These are phyloP conservation scores for Chenopodium quinoa DNA, from an alignment of 148 eudicot genomes.

Conservation along the genomic window DNA sequence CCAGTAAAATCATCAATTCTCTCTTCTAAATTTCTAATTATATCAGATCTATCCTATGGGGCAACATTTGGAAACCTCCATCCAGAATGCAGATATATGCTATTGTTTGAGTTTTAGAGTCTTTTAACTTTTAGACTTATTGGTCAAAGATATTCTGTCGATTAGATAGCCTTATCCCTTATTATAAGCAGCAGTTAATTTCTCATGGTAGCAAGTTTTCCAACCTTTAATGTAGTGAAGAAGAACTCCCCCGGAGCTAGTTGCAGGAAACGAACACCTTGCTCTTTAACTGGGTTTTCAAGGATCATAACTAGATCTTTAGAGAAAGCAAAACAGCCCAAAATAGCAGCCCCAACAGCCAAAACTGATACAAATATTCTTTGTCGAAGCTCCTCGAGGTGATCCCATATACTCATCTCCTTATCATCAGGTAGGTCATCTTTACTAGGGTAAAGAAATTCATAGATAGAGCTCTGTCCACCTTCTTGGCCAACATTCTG, in stretches of 20 bases:
- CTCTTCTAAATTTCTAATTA: background rate
- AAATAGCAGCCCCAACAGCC: constrained; percentile 87
- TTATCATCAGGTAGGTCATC: constrained; percentile 94
- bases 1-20: too few species aligned
- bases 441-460: constrained; percentile 84
- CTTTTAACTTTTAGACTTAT: background rate
- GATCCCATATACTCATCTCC: constrained; percentile 95
- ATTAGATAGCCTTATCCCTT: background rate
- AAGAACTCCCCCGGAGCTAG: constrained; percentile 98
- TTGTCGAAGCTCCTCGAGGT: constrained; percentile 84
- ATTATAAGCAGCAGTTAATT: background rate
- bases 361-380: constrained; percentile 82
- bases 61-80: background rate
- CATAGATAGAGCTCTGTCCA: constrained; percentile 58
- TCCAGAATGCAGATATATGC: background rate
- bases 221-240: constrained; percentile 93
- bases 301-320: constrained; percentile 83
- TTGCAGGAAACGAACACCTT: constrained; percentile 94
- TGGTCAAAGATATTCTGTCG: background rate
- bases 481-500: constrained; percentile 36
- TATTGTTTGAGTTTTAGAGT: background rate
- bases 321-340: constrained; percentile 90
- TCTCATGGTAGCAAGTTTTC: background rate
- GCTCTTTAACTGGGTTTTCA: constrained; percentile 82
- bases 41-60: background rate